Conservation (phyloP, 2,329 filamentous ascomycete species). For the Aspergillus latus region DNA sequence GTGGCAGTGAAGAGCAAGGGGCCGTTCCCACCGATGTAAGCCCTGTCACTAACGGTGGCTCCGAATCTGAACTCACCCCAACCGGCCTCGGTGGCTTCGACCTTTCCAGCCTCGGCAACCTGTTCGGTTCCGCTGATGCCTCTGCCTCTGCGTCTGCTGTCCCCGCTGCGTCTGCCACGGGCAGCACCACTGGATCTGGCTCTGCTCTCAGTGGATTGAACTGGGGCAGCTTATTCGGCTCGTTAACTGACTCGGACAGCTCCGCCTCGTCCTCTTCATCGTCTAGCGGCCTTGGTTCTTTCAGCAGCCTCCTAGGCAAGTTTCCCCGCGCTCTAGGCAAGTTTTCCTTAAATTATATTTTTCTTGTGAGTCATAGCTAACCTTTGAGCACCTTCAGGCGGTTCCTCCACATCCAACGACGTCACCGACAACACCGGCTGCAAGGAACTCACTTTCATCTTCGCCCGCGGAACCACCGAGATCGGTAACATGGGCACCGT, state of each 20-base stretch:
- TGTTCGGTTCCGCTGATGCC: background rate
- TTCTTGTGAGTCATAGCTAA: background rate
- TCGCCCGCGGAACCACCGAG: slow-evolving; percentile 46
- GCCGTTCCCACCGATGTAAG: background rate
- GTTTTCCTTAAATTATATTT: background rate
- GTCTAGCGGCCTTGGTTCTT: background rate
- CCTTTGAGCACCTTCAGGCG: slow-evolving; percentile 3
- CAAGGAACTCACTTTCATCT: slow-evolving; percentile 45
- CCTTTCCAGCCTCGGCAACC: background rate
- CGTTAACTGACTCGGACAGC: slow-evolving; percentile 1
- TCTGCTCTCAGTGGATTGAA: background rate
- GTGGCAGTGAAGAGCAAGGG: background rate
- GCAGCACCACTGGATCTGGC: slow-evolving; percentile 7
- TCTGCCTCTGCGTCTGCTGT: background rate
- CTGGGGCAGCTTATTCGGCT: background rate
- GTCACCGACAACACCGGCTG: slow-evolving; percentile 41
- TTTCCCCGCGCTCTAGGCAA: background rate
- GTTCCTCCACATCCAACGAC: slow-evolving; percentile 39
- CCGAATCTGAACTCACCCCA: background rate
- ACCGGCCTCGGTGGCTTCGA: background rate
- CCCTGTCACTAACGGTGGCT: background rate
- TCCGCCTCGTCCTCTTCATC: slow-evolving; percentile 1
- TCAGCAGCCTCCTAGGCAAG: slow-evolving; percentile 8
- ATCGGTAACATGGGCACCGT: slow-evolving; percentile 45
- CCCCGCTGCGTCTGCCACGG: background rate